A percentile compares a stretch with the other conserved stretches of the same genome.
Conservation (phyloP, 257 asterid species). For the Anisodus acutangulus region DNA sequence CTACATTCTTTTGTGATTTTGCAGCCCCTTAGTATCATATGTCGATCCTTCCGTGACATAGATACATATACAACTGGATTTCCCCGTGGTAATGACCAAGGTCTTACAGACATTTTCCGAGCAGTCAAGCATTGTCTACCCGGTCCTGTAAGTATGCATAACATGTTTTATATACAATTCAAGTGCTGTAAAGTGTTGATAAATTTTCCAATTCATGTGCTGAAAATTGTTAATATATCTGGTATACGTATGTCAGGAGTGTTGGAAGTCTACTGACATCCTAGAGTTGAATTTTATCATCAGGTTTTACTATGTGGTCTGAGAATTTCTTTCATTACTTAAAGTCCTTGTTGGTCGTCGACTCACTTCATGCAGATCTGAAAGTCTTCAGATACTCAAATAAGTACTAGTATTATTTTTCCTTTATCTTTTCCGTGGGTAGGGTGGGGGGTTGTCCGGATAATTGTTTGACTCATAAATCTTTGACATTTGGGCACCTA, state of each 20-base stretch:
- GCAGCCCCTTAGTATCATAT: conserved; percentile 90
- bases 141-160: conserved; percentile 70
- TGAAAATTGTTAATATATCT: neutral
- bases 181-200: neutral
- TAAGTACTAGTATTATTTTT: neutral
- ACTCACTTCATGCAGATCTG: neutral
- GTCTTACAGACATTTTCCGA: conserved; percentile 70
- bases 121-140: conserved; percentile 86
- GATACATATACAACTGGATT: conserved; percentile 93
- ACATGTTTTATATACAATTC: conserved; percentile 5
- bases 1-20: conserved; percentile 34
- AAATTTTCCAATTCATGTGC: neutral
- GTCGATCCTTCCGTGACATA: conserved; percentile 84
- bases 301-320: conserved; percentile 22
- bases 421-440: neutral
- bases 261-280: neutral
- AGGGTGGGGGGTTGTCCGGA: too few species aligned
- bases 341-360: neutral
- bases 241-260: neutral
- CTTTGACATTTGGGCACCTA: conserved; percentile 18
- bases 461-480: conserved; percentile 1
- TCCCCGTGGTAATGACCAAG: conserved; percentile 75
- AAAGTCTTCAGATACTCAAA: neutral
- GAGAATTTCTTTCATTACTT: neutral
- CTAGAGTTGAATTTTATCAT: neutral